Evolutionary conservation across 2,329 filamentous ascomycete genomes (phyloP).

Genomic region (Graphiopsis chlorocephala): DNA sequence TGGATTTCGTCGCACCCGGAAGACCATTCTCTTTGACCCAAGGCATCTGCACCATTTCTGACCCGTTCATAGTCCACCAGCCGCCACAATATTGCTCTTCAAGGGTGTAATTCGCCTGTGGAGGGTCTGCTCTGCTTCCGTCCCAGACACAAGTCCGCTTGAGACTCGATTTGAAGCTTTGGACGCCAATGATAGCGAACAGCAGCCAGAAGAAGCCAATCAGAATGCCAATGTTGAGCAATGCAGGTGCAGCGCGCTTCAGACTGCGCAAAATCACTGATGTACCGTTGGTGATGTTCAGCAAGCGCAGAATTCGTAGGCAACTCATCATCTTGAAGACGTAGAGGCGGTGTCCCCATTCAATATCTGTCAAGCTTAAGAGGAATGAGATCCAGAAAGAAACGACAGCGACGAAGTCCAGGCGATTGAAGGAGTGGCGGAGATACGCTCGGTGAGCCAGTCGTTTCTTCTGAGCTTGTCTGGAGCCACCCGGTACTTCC

Average conservation of each 20-base stretch:
- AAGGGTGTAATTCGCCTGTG: slow-evolving; percentile 53
- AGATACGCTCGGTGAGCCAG: slow-evolving; percentile 89
- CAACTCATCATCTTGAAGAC: slow-evolving; percentile 97
- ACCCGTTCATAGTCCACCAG: slow-evolving; percentile 58
- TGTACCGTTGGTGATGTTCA: slow-evolving; percentile 89
- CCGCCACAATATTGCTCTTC: slow-evolving; percentile 77
- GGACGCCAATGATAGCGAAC: slow-evolving; percentile 94
- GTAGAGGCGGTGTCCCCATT: slow-evolving; percentile 70
- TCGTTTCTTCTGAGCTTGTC: slow-evolving; percentile 78
- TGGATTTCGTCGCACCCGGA: slow-evolving; percentile 56
- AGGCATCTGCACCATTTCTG: slow-evolving; percentile 51
- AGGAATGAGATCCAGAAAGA: slow-evolving; percentile 90
- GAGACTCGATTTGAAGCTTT: slow-evolving; percentile 70
- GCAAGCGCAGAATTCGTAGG: slow-evolving; percentile 84
- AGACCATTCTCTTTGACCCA: slow-evolving; percentile 64
- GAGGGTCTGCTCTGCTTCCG: slow-evolving; percentile 35
- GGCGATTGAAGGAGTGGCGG: slow-evolving; percentile 89
- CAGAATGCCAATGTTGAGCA: slow-evolving; percentile 89
- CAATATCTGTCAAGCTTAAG: slow-evolving; percentile 67
- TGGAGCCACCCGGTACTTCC: slow-evolving; percentile 57
- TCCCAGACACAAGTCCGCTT: slow-evolving; percentile 50
- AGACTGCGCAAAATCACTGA: slow-evolving; percentile 91
- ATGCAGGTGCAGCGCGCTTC: slow-evolving; percentile 88
- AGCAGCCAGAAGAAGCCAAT: slow-evolving; percentile 97
- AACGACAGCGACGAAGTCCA: slow-evolving; percentile 92